A percentile compares a stretch with the other conserved stretches of the same genome.
These are phyloP conservation scores for Cavenderia fasciculata DNA, from an alignment of 78 protist species.

Conservation along the genomic window DNA sequence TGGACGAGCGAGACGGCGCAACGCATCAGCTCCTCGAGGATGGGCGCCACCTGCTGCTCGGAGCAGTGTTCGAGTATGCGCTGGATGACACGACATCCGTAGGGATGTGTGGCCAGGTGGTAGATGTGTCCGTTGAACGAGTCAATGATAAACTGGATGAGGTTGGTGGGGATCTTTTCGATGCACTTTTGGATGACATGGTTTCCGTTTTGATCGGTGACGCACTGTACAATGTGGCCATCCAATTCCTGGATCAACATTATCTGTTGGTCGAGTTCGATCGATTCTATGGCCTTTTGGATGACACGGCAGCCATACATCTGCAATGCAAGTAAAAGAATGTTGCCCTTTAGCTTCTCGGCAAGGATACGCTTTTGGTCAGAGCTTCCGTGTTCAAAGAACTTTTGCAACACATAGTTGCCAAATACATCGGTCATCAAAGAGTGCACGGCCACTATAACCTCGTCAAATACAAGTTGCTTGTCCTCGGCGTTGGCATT, in stretches of 20 bases:
- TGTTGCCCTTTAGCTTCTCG: slow-evolving; percentile 84
- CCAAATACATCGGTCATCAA: slow-evolving; percentile 99
- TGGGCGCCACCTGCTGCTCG: slow-evolving; percentile 73
- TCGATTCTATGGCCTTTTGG: slow-evolving; percentile 91
- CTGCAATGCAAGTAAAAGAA: slow-evolving; percentile 91
- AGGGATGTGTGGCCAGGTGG: slow-evolving; percentile 95
- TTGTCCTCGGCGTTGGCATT: slow-evolving; percentile 86
- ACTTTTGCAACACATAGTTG: slow-evolving; percentile 99
- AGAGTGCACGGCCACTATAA: slow-evolving; percentile 72
- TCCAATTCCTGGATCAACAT: slow-evolving; percentile 91
- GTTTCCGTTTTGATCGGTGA: slow-evolving; percentile 99
- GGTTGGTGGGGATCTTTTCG: slow-evolving; percentile 88
- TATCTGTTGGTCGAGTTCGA: slow-evolving; percentile 67
- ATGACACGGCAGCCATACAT: slow-evolving; percentile 99
- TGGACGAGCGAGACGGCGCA: slow-evolving; percentile 80
- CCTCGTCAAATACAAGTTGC: slow-evolving; percentile 90
- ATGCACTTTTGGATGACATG: slow-evolving; percentile 99
- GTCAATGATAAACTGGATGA: slow-evolving; percentile 93
- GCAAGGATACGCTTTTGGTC: slow-evolving; percentile 85
- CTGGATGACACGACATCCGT: slow-evolving; percentile 99
- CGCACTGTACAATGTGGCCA: slow-evolving; percentile 91
- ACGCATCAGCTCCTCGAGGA: slow-evolving; percentile 88
- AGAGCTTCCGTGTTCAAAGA: slow-evolving; percentile 93
- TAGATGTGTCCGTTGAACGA: slow-evolving; percentile 88
- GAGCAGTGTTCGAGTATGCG: slow-evolving; percentile 95